Base-by-base conservation (phyloP, 2,329 filamentous ascomycete genomes). In the Myriosclerotinia curreyana region DNA sequence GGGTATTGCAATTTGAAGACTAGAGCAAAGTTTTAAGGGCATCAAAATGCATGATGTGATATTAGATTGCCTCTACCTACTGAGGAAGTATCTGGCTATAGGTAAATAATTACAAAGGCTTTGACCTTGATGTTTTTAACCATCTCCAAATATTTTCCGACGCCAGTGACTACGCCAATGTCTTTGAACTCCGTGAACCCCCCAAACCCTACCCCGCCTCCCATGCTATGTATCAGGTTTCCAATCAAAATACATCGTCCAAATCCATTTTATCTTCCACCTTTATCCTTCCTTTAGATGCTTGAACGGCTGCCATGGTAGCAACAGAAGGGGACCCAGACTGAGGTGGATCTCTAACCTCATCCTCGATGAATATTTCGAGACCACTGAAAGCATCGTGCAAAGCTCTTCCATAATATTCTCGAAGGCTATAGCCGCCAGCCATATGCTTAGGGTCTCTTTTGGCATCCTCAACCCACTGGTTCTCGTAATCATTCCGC, bases 341-440 rank as follows among this genome's bases (percentile, higher is more conserved):
- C 66, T 70, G 25, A 71, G 73, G 2, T 73, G 74, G 66, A 74
- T 69, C 12, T 1, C 75, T 76, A 25, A 78, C 75, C 55, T 79
- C 93, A 53, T 97, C 92, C 44, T 85, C 88, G 50, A 99, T 81
- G 71, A 96, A 96, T 50, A 96, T 90, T 0, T 90, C 92, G 66
- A 99, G 76, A 0, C 96, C 95, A 0, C 91, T 86, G 77, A 97
- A 98, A 0, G 94, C 92, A 74, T 97, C 93, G 66, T 91, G 90
- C 74, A 99, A 79, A 31, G 91, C 88, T 31, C 93, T 82, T 9
- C 86, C 82, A 71, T 92, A 91, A 74, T 95, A 98, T 74, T 96
- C 92, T 42, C 84, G 80, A 51, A 94, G 80, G 71, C 88, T 87
- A 77, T 96, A 98, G 0, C 95, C 96, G 40, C 92, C 93, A 20